Base-by-base conservation (phyloP, 2,329 filamentous ascomycete species). In the Daldinia sp. region DNA sequence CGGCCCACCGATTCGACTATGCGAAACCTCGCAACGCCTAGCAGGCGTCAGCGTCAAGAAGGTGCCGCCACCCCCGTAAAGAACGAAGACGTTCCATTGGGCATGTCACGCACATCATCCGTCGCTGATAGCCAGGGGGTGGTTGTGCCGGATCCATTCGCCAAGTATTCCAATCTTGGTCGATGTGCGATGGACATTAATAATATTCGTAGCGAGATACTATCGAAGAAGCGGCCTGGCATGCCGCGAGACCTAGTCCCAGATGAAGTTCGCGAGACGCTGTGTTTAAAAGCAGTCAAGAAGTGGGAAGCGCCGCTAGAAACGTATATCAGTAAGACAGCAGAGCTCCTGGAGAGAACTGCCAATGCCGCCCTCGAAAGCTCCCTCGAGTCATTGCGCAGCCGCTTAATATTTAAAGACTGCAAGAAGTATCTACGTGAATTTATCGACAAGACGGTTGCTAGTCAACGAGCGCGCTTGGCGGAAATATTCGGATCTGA, bases 251-350 rank as follows among this genome's bases (percentile, higher is more conserved):
- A 84, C 5, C 80, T 87, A 0, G 83, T 87, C 0, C 83, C 87
- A 0, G 82, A 85, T 0, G 83, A 85, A 34, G 87, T 90, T 0
- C 86, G 88, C 19, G 83, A 87, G 25, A 79, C 80, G 0, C 78
- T 91, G 13, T 87, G 85, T 45, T 77, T 81, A 13, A 76, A 84
- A n/a, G 83, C 84, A 0, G 83, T 91, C 1, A 71, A 74, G 6
- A 82, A 85, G 1, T 92, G 90, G 90, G 71, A 80, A 1, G 70
- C 70, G 0, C 87, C 87, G 0, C 79, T 88, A 47, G 72, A 80
- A 0, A 77, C 70, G 0, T 85, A 87, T 45, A 73, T 86, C 4
- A 68, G 76, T 3, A 74, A 79, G 4, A 83, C 84, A 0, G 81
- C 86, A 57, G 67, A 72, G 1, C 78, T 85, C 4, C 73, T 90